A percentile compares a stretch with the other conserved stretches of the same genome.
These are phyloP conservation scores for Arthrobotrys megalospora DNA, from an alignment of 2,329 filamentous ascomycete species.

Conservation along the genomic window DNA sequence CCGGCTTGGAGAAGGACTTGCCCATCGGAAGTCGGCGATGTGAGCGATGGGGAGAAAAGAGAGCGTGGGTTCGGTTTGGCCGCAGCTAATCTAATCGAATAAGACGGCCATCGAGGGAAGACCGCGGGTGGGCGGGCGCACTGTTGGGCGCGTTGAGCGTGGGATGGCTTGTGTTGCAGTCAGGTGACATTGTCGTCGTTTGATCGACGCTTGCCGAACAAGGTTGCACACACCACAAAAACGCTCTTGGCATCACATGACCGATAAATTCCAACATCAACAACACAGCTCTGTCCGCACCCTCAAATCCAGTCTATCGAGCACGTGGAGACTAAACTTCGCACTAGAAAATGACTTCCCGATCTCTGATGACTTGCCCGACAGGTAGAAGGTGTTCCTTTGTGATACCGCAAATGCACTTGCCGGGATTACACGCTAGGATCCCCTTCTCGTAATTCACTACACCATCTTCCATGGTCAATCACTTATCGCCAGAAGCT, in stretches of 20 bases:
- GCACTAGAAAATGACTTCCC: slow-evolving; percentile 23
- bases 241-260: neutral
- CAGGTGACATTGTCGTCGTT: slow-evolving; percentile 1
- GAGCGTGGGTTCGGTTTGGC: slow-evolving; percentile 20
- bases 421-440: neutral
- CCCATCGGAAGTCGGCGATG: slow-evolving; percentile 61
- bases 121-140: neutral
- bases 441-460: neutral
- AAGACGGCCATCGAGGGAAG: slow-evolving; percentile 30
- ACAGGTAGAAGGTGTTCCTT: slow-evolving; percentile 1
- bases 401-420: slow-evolving; percentile 5
- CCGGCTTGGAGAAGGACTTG: slow-evolving; percentile 9
- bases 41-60: slow-evolving; percentile 28
- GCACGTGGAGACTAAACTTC: slow-evolving; percentile 11
- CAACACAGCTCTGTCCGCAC: neutral
- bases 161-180: neutral
- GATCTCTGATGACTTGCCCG: slow-evolving; percentile 8
- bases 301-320: slow-evolving; percentile 4
- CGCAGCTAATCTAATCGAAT: slow-evolving; percentile 59
- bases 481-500: slow-evolving; percentile 27
- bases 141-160: neutral
- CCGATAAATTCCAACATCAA: slow-evolving; percentile 5
- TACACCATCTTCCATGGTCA: slow-evolving; percentile 14
- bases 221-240: neutral
- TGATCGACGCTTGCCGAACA: slow-evolving; percentile 7